Evolutionary conservation across 495 filamentous ascomycete species (phyloP).

Genomic region (Neurospora pannonica): DNA sequence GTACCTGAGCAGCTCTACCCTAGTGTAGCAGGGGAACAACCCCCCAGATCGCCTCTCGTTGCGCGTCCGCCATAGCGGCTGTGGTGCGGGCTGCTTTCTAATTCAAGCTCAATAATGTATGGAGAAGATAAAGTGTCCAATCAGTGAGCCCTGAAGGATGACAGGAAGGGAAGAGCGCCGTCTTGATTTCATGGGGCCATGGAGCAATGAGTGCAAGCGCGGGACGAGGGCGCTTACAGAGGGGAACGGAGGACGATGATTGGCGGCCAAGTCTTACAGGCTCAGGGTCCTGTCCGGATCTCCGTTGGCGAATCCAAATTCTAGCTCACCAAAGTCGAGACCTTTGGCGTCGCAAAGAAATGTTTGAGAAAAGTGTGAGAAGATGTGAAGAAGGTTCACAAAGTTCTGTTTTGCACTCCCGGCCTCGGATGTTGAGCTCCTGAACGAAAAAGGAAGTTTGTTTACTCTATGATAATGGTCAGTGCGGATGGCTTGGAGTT

Average conservation of each 20-base stretch:
- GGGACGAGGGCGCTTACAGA: constrained; percentile 21
- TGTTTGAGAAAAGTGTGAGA: background rate
- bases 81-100: constrained; percentile 7
- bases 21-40: background rate
- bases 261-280: constrained; percentile 11
- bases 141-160: constrained; percentile 1
- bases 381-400: background rate
- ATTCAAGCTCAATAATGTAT: constrained; percentile 7
- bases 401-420: background rate
- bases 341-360: background rate
- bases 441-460: background rate
- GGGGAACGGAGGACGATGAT: background rate
- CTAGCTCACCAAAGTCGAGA: background rate
- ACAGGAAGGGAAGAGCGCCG: background rate
- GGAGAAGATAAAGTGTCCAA: constrained; percentile 3
- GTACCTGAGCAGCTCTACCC: background rate
- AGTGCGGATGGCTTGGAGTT: background rate
- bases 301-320: background rate
- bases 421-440: background rate
- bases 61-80: constrained; percentile 1
- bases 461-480: background rate
- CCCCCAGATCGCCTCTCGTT: background rate
- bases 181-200: background rate
- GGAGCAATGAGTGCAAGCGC: constrained; percentile 7
- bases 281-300: background rate